Conservation (phyloP, 495 filamentous ascomycete species). For the Aspergillus funiculosus region DNA sequence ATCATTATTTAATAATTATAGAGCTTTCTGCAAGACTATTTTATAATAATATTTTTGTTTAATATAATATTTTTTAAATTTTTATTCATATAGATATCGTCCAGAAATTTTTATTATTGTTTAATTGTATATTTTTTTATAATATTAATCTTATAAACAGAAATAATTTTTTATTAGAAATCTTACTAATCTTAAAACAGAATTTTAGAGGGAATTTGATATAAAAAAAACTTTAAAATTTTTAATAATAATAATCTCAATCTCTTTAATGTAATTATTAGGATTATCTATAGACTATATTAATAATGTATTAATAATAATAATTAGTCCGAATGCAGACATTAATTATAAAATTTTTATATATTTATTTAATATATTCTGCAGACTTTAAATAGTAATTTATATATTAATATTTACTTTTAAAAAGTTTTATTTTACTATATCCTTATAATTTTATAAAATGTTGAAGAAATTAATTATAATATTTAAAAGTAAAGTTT, state of each 20-base stretch:
- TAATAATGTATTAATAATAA: not conserved
- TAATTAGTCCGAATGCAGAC: not conserved
- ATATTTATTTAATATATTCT: not conserved
- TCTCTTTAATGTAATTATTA: too few relatives aligned
- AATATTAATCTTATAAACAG: conserved; percentile 29
- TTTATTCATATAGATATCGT: conserved; percentile 24
- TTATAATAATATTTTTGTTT: conserved; percentile 24
- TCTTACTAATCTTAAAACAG: too few relatives aligned
- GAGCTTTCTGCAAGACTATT: conserved; percentile 23
- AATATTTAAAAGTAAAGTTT: too few relatives aligned
- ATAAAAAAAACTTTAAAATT: too few relatives aligned
- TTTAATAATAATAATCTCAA: too few relatives aligned
- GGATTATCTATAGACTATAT: not conserved
- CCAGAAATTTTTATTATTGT: conserved; percentile 23
- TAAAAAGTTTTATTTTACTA: not conserved
- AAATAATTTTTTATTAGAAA: too few relatives aligned
- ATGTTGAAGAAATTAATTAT: too few relatives aligned
- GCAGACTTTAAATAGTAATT: not conserved
- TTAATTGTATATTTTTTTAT: too few relatives aligned
- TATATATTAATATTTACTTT: not conserved
- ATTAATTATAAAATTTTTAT: not conserved
- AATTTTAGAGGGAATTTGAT: too few relatives aligned
- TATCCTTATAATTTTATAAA: too few relatives aligned
- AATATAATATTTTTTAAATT: conserved; percentile 12
- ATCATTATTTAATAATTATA: conserved; percentile 24